Evolutionary conservation across 169 alveolate species (phyloP).

Genomic region (Eimeria mitis): DNA sequence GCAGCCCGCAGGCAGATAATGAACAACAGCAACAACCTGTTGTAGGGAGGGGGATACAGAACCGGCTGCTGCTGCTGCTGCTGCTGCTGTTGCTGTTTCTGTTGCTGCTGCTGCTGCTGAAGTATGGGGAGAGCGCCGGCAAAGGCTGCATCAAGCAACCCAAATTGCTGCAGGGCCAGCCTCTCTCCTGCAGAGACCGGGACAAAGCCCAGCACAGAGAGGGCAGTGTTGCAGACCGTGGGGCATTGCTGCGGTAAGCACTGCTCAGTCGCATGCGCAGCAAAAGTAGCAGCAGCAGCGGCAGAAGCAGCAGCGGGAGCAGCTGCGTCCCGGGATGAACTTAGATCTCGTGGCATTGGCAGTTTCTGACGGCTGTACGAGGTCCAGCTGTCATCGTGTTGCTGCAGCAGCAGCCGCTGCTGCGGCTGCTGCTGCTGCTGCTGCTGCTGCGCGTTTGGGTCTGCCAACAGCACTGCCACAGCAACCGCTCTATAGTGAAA

Average conservation of each 20-base stretch:
- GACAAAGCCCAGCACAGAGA: constrained; percentile 37
- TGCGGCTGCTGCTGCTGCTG: constrained; percentile 6
- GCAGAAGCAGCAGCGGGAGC: not conserved
- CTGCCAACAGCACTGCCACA: constrained; percentile 44
- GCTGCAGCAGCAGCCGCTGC: not conserved
- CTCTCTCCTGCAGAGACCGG: constrained; percentile 28
- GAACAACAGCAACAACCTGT: constrained; percentile 59
- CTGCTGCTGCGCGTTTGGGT: not conserved
- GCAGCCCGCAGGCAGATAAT: constrained; percentile 49
- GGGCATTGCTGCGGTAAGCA: constrained; percentile 15
- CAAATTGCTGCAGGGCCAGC: not conserved
- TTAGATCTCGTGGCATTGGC: not conserved
- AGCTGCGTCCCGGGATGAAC: not conserved
- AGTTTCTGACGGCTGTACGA: not conserved
- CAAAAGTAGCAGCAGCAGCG: constrained; percentile 25
- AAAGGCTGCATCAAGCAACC: constrained; percentile 29
- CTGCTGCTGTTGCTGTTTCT: constrained; percentile 3
- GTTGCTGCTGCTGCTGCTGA: constrained; percentile 8
- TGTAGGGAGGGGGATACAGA: constrained; percentile 25
- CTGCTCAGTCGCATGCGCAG: not conserved
- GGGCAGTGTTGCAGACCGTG: constrained; percentile 16
- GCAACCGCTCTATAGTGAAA: constrained; percentile 76
- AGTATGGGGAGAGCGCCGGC: constrained; percentile 35
- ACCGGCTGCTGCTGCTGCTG: constrained; percentile 22
- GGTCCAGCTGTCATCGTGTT: not conserved